Conservation (phyloP, 805 yeast species). For the Ogataea parapolymorpha region DNA sequence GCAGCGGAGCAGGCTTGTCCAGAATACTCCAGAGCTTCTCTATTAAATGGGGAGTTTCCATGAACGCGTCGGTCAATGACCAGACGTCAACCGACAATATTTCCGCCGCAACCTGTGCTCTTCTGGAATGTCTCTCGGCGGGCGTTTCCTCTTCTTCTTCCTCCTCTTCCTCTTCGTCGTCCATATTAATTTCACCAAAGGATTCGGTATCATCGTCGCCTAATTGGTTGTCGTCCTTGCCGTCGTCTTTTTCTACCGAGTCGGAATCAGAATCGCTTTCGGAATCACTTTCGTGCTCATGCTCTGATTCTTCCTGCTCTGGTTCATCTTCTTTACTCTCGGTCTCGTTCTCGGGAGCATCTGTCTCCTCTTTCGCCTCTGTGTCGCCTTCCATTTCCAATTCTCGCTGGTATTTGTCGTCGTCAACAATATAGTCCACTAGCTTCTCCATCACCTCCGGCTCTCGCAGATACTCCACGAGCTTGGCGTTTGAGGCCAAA, state of each 20-base stretch:
- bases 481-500: slow-evolving; percentile 65
- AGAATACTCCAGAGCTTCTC: slow-evolving; percentile 76
- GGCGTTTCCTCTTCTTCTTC: slow-evolving; percentile 31
- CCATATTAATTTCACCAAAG: slow-evolving; percentile 17
- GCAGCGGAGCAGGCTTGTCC: slow-evolving; percentile 62
- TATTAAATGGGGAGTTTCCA: slow-evolving; percentile 66
- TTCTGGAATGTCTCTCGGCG: slow-evolving; percentile 34
- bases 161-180: slow-evolving; percentile 30
- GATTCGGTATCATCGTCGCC: slow-evolving; percentile 21
- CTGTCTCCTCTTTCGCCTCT: slow-evolving; percentile 9
- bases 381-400: slow-evolving; percentile 4
- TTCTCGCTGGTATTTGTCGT: slow-evolving; percentile 39
- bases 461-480: slow-evolving; percentile 75
- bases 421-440: slow-evolving; percentile 61
- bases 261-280: slow-evolving; percentile 22
- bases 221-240: slow-evolving; percentile 10
- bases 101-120: slow-evolving; percentile 79
- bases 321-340: not conserved
- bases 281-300: slow-evolving; percentile 5
- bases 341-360: not conserved
- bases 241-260: slow-evolving; percentile 7
- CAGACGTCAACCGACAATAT: slow-evolving; percentile 88
- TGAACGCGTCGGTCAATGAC: slow-evolving; percentile 86
- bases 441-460: slow-evolving; percentile 69
- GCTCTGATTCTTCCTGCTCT: not conserved